Base-by-base conservation (phyloP, 148 eudicot genomes). In the Simmondsia chinensis region DNA sequence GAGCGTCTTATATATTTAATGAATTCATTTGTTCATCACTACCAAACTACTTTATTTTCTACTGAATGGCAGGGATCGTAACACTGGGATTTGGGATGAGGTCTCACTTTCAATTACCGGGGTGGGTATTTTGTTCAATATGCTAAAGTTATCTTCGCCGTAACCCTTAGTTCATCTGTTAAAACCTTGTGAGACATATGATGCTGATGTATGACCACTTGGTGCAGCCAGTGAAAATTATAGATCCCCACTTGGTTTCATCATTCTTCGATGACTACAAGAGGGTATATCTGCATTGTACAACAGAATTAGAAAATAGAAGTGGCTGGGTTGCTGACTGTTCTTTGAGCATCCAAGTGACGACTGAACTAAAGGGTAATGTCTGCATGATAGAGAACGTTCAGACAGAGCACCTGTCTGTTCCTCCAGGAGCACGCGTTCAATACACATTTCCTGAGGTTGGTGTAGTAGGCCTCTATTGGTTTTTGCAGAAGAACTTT, bases 71-170 rank as follows among this genome's bases (percentile, higher is more conserved):
- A 93, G 99, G 88, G 99, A 93, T 65, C 68, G 99, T 59, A 93
- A 93, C 66, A 93, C 99, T 63, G 99, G 99, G 57, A 86, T 93
- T 62, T 93, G 99, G 99, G 99, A 93, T 58, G 96, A 93, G 65
- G 96, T 93, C 33, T 93, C 96, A 39, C 60, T 86, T 60, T 55
- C 75, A 40, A 68, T 82, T 46, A 73, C 83, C 25, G 99, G 99
- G 94, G 99, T 93, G 47, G 65, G 94, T 69, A 51, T 60, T 19
- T 42, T 35, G 23, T 40, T 46, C 26, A 39, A 11, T 15, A 4
- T 47, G 29, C 30, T 19, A 48, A 39, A 24, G 22, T 31, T 41
- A 3, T 21, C 41, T 33, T 16, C 16, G 36, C n/a, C n/a, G n/a
- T n/a, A n/a, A n/a, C n/a, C n/a, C n/a, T n/a, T n/a, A n/a, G n/a